Evolutionary conservation across 176 grass and related monocot genomes (phyloP).

Genomic region (Triticum monococcum): DNA sequence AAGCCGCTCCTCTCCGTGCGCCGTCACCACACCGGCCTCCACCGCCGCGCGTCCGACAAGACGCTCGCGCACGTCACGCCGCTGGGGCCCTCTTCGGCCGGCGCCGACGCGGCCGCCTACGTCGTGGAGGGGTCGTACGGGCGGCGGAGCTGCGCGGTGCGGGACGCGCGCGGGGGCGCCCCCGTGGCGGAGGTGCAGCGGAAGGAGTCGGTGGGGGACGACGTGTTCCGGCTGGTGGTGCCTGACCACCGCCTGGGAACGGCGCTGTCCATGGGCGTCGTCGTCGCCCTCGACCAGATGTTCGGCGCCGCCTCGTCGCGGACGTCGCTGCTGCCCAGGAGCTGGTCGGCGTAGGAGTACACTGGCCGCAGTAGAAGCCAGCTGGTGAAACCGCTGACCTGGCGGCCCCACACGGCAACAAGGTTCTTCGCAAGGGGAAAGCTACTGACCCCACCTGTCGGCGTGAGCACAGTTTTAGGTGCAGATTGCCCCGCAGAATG

Average conservation of each 20-base stretch:
- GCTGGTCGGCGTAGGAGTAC: constrained; percentile 33
- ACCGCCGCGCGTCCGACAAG: constrained; percentile 32
- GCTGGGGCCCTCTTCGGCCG: neutral
- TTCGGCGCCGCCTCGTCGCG: constrained; percentile 23
- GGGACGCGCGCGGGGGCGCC: constrained; percentile 35
- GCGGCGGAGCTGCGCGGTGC: constrained; percentile 48
- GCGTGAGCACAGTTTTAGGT: constrained; percentile 17
- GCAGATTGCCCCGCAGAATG: neutral
- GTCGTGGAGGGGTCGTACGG: constrained; percentile 67
- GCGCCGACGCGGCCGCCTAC: constrained; percentile 4
- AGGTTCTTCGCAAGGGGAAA: neutral
- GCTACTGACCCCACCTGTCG: neutral
- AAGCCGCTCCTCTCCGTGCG: constrained; percentile 54
- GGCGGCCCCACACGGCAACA: neutral
- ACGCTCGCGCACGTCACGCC: constrained; percentile 43
- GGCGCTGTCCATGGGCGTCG: constrained; percentile 61
- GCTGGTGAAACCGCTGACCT: neutral
- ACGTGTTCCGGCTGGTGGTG: constrained; percentile 68
- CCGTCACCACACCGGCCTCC: constrained; percentile 39
- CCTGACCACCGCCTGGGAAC: constrained; percentile 21
- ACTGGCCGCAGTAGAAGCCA: neutral
- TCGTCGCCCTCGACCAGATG: constrained; percentile 84
- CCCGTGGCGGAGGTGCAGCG: constrained; percentile 54
- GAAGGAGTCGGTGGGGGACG: constrained; percentile 57
- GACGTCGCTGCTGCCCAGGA: constrained; percentile 20